Evolutionary conservation across 108 stramenopile species (phyloP), one percentile per base, ranked within the genome.

Genomic region (Aurantiochytrium sp.): DNA sequence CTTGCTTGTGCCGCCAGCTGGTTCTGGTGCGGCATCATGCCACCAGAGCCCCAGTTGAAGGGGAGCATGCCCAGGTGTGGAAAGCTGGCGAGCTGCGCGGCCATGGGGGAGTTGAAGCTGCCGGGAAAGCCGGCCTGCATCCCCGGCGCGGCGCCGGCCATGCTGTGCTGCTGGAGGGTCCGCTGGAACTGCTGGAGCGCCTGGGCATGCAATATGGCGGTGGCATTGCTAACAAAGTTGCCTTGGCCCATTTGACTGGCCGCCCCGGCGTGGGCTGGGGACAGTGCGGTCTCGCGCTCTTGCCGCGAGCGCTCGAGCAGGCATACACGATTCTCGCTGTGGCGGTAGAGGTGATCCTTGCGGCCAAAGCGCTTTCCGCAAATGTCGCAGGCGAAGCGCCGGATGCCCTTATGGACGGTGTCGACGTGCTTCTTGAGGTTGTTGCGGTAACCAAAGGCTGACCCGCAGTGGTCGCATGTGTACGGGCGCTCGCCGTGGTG

Each of bases 351-450:
- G 69, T 81, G 69, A 21, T 81, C 69, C 27, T 81, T 81, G 41
- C 69, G 37, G 4, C 69, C 69, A 45, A 81, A 81, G 15, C 69
- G 37, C 69, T 81, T 81, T 8, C 69, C 69, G 69, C 69, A 81
- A 37, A 81, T 81, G 17, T 81, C 69, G 42, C 69, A 81, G 6
- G 45, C 19, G 69, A 81, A 81, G 24, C 69, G 69, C 10, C 42
- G 37, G 22, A 81, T 81, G 24, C 37, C 42, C 41, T 45, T 39
- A 22, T 81, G 69, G 17, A 81, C 69, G 10, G 69, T 81, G 22
- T 81, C 69, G 0, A 81, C 69, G 1, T 81, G 69, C 36, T 81
- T 81, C 42, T 81, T 81, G 41, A 81, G 69, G 36, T 81, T 81
- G 69, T 81, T 81, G 12, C 42, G 37, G 42, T 81, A 81, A 1